Evolutionary conservation across 2,329 filamentous ascomycete genomes (phyloP).

Genomic region (Gnomoniopsis sp.): DNA sequence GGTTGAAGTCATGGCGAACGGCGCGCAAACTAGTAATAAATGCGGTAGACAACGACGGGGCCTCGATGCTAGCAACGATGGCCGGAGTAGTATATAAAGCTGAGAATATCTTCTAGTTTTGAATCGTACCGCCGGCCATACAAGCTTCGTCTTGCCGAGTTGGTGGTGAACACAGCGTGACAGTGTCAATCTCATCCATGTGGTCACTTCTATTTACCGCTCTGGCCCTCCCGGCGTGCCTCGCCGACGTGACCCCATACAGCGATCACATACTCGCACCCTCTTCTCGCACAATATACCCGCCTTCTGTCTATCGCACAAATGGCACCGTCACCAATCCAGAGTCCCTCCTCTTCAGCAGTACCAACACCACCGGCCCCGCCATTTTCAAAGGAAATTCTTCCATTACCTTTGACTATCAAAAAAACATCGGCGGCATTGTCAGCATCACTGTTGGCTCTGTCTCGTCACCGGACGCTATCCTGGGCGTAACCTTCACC

Average conservation of each 20-base stretch:
- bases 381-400: slow-evolving; percentile 8
- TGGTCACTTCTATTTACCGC: background rate
- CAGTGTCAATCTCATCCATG: background rate
- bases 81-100: background rate
- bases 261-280: slow-evolving; percentile 5
- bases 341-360: background rate
- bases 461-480: background rate
- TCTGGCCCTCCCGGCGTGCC: background rate
- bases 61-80: background rate
- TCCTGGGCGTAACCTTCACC: slow-evolving; percentile 5
- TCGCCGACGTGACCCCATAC: background rate
- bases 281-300: slow-evolving; percentile 1
- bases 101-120: no score
- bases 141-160: no score
- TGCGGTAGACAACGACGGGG: background rate
- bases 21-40: no score
- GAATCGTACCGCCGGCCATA: no score
- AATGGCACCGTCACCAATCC: slow-evolving; percentile 1
- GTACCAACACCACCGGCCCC: background rate
- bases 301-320: background rate
- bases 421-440: slow-evolving; percentile 7
- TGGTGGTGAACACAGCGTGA: no score
- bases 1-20: background rate
- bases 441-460: background rate
- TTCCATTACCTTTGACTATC: slow-evolving; percentile 21